A percentile compares a stretch with the other conserved stretches of the same genome.
These are phyloP conservation scores for Sherardia arvensis DNA, from an alignment of 257 asterid species.

Conservation along the genomic window DNA sequence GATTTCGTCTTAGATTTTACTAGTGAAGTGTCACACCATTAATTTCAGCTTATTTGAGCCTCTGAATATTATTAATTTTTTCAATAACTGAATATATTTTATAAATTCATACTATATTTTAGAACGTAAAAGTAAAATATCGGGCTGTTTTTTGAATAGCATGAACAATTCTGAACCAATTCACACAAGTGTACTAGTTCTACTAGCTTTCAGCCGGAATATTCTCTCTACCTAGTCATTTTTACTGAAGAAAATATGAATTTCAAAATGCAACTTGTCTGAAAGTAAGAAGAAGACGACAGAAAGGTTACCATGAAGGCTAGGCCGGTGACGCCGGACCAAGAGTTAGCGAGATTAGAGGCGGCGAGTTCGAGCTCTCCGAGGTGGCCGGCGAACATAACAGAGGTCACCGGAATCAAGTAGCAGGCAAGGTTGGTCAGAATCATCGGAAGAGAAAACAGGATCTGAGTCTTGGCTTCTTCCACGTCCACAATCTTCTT, in stretches of 20 bases:
- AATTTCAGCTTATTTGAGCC: too few species aligned
- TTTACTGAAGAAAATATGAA: too few species aligned
- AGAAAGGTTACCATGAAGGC: constrained; percentile 40
- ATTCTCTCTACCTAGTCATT: neutral
- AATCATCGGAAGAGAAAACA: constrained; percentile 63
- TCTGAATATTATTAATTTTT: too few species aligned
- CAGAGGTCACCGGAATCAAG: constrained; percentile 53
- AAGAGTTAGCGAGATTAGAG: constrained; percentile 63
- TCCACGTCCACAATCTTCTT: constrained; percentile 36
- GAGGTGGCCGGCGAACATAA: constrained; percentile 84
- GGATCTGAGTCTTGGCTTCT: constrained; percentile 54
- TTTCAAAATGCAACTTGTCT: neutral
- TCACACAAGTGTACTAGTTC: too few species aligned
- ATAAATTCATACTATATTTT: too few species aligned
- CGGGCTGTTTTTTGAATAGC: too few species aligned
- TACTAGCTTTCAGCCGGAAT: too few species aligned
- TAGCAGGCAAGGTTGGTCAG: constrained; percentile 39
- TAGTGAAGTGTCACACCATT: too few species aligned
- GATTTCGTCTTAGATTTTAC: neutral
- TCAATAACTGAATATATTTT: too few species aligned
- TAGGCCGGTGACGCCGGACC: constrained; percentile 69
- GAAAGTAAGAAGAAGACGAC: neutral
- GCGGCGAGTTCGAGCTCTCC: constrained; percentile 70
- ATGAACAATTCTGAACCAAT: too few species aligned
- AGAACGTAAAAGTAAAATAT: too few species aligned